Conservation (phyloP, 345 rosid genomes). For the Trapa incisa region DNA sequence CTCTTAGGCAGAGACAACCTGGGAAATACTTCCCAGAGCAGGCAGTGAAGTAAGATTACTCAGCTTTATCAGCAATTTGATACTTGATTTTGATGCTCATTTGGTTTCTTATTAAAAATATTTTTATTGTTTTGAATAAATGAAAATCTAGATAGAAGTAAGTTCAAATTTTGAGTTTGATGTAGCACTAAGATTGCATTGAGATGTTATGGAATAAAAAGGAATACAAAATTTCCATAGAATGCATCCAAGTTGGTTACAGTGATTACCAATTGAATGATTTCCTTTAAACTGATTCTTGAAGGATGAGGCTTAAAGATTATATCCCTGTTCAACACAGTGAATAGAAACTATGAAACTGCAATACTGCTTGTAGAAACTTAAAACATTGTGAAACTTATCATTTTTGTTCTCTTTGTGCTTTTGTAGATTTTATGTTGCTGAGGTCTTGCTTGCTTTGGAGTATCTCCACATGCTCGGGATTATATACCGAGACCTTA, state of each 20-base stretch:
- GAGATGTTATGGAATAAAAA: not conserved
- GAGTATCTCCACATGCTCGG: slow-evolving; percentile 81
- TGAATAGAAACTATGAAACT: not conserved
- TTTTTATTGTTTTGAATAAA: not conserved
- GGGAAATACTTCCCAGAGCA: slow-evolving; percentile 87
- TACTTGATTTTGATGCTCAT: not conserved
- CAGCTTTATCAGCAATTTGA: not conserved
- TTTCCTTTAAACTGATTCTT: not conserved
- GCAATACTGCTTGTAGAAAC: not conserved
- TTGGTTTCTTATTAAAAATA: slow-evolving; percentile 2
- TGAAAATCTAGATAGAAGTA: not conserved
- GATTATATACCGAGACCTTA: slow-evolving; percentile 65
- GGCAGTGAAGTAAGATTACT: slow-evolving; percentile 69
- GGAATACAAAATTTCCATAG: not conserved
- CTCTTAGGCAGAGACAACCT: slow-evolving; percentile 82
- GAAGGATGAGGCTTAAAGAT: too few species aligned
- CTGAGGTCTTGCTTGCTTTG: slow-evolving; percentile 56
- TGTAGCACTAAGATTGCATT: not conserved
- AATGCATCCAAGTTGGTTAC: not conserved
- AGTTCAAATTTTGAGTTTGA: not conserved
- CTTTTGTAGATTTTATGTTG: slow-evolving; percentile 55
- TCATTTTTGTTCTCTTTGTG: not conserved
- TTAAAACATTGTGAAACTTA: not conserved
- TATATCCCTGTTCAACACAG: too few species aligned
- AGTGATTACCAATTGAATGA: not conserved